These are phyloP conservation scores for Leptographium lundbergii DNA, from an alignment of 2,329 filamentous ascomycete genomes.

Conservation along the genomic window DNA sequence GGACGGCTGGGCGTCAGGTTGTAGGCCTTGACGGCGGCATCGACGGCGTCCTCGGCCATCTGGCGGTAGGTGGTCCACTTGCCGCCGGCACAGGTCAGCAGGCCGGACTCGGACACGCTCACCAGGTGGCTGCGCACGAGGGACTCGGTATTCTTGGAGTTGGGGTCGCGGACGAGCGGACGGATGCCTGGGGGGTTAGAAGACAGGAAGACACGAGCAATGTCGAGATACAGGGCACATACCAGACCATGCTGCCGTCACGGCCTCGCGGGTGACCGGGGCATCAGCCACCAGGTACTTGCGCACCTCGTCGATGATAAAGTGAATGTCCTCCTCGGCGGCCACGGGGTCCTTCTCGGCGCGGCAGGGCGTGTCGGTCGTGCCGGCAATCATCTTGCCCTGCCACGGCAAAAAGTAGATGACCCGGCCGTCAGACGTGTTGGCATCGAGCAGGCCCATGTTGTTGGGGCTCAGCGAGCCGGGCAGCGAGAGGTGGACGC, in stretches of 20 bases:
- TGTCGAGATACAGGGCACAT: not conserved
- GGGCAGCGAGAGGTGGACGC: constrained; percentile 71
- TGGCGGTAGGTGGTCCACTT: constrained; percentile 86
- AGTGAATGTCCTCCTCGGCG: constrained; percentile 65
- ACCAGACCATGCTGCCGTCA: constrained; percentile 64
- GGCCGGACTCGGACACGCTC: constrained; percentile 58
- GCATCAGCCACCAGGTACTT: constrained; percentile 66
- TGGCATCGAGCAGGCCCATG: constrained; percentile 70
- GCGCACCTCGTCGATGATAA: constrained; percentile 67
- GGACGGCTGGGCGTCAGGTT: constrained; percentile 36
- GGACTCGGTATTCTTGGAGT: constrained; percentile 70
- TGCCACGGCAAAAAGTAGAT: constrained; percentile 84
- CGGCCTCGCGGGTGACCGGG: constrained; percentile 59
- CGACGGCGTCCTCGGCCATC: constrained; percentile 77
- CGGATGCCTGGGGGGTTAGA: constrained; percentile 37
- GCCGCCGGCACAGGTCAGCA: constrained; percentile 69
- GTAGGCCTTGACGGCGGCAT: constrained; percentile 60
- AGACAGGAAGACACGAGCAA: not conserved
- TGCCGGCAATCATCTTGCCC: constrained; percentile 74
- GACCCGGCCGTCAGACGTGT: constrained; percentile 69
- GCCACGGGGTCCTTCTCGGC: constrained; percentile 59
- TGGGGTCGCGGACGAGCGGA: constrained; percentile 67
- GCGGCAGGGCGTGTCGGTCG: constrained; percentile 60
- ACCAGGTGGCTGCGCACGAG: constrained; percentile 73
- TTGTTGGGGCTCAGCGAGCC: constrained; percentile 66